Evolutionary conservation across 2,329 filamentous ascomycete species (phyloP), one percentile per base, ranked within the genome.

Genomic region (Cytospora chrysosperma): DNA sequence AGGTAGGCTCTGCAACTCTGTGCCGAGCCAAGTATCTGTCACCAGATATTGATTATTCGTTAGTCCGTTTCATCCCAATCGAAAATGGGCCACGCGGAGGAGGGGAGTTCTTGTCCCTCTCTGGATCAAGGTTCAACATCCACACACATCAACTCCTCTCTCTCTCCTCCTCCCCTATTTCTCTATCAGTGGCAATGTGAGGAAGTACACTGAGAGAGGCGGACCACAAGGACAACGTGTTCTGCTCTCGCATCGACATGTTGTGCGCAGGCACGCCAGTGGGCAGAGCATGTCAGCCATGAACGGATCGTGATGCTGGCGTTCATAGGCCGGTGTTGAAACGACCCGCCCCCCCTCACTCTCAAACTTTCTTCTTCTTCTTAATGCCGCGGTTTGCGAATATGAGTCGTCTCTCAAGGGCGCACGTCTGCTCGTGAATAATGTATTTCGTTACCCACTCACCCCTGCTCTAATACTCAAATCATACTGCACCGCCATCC

Each of bases 381-480:
- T 26, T 10, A 28, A 13, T 9, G 17, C 43, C 56, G n/a, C 43
- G n/a, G 9, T n/a, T 12, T 24, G 10, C 43, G 21, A 21, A 24
- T 7, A 24, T 21, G n/a, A 47, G n/a, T 21, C 9, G 19, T 24
- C n/a, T 24, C n/a, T n/a, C n/a, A n/a, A 24, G n/a, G 43, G 8
- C 7, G 10, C n/a, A 47, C 21, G 43, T 24, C n/a, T 47, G 43
- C 43, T 47, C n/a, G 43, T 13, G 19, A 47, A 47, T 24, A 47
- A 24, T 47, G 21, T 47, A 47, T 47, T 47, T 43, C 37, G 37
- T 47, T 32, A 37, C 24, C 17, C 47, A n/a, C 53, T 56, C 17
- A 40, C 21, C 54, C 12, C 27, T 27, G 40, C 51, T 63, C 54
- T 52, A 54, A 54, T 64, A 52, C 49, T 63, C 40, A 58, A 34